Evolutionary conservation across 805 yeast genomes (phyloP), one percentile per base, ranked within the genome.

Genomic region (Sporopachydermia lactativora): DNA sequence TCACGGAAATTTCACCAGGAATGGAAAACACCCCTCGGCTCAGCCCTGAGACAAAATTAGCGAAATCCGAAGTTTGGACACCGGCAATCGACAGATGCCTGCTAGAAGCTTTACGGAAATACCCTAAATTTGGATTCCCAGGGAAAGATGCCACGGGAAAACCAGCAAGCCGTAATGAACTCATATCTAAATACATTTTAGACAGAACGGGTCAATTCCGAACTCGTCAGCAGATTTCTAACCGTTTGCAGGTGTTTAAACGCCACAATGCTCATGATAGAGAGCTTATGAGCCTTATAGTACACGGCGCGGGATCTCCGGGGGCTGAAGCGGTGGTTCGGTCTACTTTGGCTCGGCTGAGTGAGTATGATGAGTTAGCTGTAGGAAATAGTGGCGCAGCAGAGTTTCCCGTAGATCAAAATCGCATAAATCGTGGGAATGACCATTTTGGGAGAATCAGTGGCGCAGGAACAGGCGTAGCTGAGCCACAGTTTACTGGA

Each of bases 201-300:
- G 75, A 75, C 42, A 74, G 74, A 50, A 84, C 96, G 1, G 88
- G 89, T 37, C 82, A 84, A 58, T 55, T 62, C 40, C 73, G 98
- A 53, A 75, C 95, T 2, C 71, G 96, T 49, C 89, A 89, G 55
- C 98, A 89, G 65, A 94, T 89, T 2, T 79, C 92, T 2, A 77
- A 89, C 39, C 97, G 89, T 57, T 82, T 92, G 44, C 98, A 89
- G 63, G 97, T 89, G n/a, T 77, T 89, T 56, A 89, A 89, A 59
- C 31, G 31, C 8, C 85, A 88, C 44, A 52, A 64, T 46, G 52
- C 65, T 18, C 49, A 49, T 35, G 54, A 59, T 38, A 66, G 64
- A 47, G 42, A 49, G 18, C 58, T 36, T 11, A 14, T 36, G 17
- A 36, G 54, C 42, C 64, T 66, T 46, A 52, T 60, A 60, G 52